Percentiles rank a stretch among this genome's conserved stretches.
Conservation (phyloP, 164 flowering plant species). For the Akebia trifoliata region DNA sequence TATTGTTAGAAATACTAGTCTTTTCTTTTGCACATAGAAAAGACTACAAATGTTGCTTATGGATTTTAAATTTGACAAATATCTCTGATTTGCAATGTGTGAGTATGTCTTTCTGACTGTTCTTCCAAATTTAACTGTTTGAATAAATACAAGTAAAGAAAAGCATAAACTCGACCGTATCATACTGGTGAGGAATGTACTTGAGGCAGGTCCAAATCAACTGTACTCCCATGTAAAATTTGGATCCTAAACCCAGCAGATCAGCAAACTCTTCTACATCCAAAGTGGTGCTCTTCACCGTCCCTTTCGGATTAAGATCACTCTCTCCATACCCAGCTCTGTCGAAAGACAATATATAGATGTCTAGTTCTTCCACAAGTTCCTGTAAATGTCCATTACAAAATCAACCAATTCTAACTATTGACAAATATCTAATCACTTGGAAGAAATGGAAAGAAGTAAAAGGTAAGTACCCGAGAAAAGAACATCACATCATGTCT, state of each 20-base stretch:
- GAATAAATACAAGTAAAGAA: background rate
- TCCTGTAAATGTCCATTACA: conserved; percentile 30
- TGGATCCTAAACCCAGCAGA: conserved; percentile 51
- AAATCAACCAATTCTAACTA: background rate
- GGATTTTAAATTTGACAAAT: too few species aligned
- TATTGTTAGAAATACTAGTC: too few species aligned
- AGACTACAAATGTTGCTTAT: too few species aligned
- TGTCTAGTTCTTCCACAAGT: conserved; percentile 39
- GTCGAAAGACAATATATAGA: conserved; percentile 58
- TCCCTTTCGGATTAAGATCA: conserved; percentile 53
- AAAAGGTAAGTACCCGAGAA: conserved; percentile 37
- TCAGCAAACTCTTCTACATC: conserved; percentile 78
- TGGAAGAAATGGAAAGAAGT: background rate
- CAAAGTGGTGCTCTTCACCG: conserved; percentile 45
- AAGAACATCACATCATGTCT: conserved; percentile 33
- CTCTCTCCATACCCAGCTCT: conserved; percentile 81
- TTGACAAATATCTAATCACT: background rate
- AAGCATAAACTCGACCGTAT: background rate
- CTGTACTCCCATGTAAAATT: conserved; percentile 64
- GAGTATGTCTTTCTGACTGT: too few species aligned
- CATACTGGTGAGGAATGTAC: conserved; percentile 64
- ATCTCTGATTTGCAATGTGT: background rate
- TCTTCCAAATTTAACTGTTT: too few species aligned
- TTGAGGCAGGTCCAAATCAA: conserved; percentile 56
- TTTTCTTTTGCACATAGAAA: too few species aligned